A percentile compares a stretch with the other conserved stretches of the same genome.
phyloP scores from a whole-genome alignment of 805 yeast species.

The Wickerhamiella cacticola region DNA sequence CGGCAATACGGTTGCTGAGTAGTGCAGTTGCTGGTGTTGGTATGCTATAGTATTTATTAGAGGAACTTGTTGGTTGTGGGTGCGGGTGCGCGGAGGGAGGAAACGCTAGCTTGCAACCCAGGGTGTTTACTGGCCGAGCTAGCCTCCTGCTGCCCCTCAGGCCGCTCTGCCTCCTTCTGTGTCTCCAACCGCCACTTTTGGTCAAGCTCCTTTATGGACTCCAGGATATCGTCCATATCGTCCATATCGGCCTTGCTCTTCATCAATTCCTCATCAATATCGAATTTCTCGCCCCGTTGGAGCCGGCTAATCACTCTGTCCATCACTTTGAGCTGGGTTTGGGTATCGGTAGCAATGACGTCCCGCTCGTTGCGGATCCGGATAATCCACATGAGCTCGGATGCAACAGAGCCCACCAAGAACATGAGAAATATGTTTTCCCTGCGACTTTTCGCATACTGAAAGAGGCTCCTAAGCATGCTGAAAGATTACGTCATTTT shows the following conservation, averaged over 20 bases:
- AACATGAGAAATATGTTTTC: slow-evolving; percentile 26
- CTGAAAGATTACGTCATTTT: neutral
- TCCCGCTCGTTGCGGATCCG: slow-evolving; percentile 33
- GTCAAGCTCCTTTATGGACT: slow-evolving; percentile 25
- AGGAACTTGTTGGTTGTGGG: too few relatives aligned
- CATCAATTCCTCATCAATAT: slow-evolving; percentile 34
- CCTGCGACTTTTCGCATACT: slow-evolving; percentile 1
- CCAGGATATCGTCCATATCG: slow-evolving; percentile 22
- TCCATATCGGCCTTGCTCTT: slow-evolving; percentile 13
- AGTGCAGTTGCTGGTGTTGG: slow-evolving; percentile 52
- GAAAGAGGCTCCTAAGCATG: neutral
- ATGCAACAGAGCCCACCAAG: slow-evolving; percentile 36
- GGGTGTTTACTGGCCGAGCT: too few relatives aligned
- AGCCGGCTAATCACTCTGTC: slow-evolving; percentile 33
- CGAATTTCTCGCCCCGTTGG: slow-evolving; percentile 32
- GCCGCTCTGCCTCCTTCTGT: neutral
- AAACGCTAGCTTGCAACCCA: too few relatives aligned
- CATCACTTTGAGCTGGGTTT: slow-evolving; percentile 31
- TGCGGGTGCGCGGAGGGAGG: too few relatives aligned
- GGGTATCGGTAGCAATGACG: slow-evolving; percentile 32
- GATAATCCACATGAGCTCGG: slow-evolving; percentile 38
- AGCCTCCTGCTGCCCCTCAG: neutral
- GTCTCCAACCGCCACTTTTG: slow-evolving; percentile 18
- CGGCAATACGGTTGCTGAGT: slow-evolving; percentile 61
- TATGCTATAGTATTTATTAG: slow-evolving; percentile 8